Base-by-base conservation (phyloP, 169 alveolate genomes). In the Condylostoma magnum region DNA sequence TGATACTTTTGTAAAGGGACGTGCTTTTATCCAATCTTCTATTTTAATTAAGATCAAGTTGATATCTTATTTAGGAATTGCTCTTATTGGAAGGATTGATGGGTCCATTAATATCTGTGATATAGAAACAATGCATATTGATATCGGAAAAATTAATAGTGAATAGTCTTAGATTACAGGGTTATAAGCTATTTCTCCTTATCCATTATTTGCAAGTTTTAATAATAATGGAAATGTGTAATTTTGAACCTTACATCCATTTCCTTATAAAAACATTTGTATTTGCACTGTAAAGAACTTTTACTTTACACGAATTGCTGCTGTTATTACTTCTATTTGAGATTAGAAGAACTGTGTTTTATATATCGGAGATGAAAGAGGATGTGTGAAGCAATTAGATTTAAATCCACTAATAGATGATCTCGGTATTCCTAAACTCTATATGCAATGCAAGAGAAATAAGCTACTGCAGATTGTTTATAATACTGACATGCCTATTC, bases 181-280 rank as follows among this genome's bases (percentile, higher is more conserved):
- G 1, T 6, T 66, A 8, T 43, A 46, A 27, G 43, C 20, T 6
- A 18, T 66, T 30, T 6, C 10, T 8, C n/a, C 12, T 15, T 44
- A 20, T 22, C 75, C 75, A 0, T n/a, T 66, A 8, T n/a, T 66
- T 8, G 10, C 48, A 27, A 18, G 50, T 12, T 18, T 22, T 66
- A 63, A 66, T 47, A 28, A 46, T 66, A 12, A 30, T 12, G 75
- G 75, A 8, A 63, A 66, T 46, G 18, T 66, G 8, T 37, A 20
- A 12, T 25, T 66, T 1, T 66, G 75, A 63, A 63, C 75, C n/a
- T n/a, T 66, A 6, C 75, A 41, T 31, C 75, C 75, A 1, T 46
- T 66, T 44, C 38, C 63, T 15, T 66, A 25, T 27, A 41, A 47
- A 2, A 30, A 66, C 31, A 20, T 6, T 1, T 22, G 47, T 20